These are phyloP conservation scores for Draba incana DNA, from an alignment of 345 rosid genomes.

Conservation along the genomic window DNA sequence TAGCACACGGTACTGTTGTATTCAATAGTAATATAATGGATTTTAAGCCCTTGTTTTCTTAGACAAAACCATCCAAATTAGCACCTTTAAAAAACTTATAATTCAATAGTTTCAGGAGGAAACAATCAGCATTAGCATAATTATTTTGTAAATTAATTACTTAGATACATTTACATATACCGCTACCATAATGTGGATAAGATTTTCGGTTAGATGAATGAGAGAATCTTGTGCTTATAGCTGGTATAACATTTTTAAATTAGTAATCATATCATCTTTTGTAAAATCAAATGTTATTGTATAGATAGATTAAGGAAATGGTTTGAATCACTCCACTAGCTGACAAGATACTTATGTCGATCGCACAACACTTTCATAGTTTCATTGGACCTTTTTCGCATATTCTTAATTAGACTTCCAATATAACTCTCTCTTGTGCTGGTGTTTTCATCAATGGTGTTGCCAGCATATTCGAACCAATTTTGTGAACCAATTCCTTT, in stretches of 20 bases:
- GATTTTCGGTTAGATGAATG: too few species aligned
- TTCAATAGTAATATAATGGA: not conserved
- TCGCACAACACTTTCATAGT: constrained; percentile 12
- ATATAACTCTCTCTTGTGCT: constrained; percentile 8
- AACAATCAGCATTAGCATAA: not conserved
- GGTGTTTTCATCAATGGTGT: constrained; percentile 15
- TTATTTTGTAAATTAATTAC: not conserved
- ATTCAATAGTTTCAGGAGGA: not conserved
- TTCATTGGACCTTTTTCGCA: constrained; percentile 4
- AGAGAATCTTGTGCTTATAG: too few species aligned
- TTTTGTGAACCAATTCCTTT: too few species aligned
- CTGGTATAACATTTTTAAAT: too few species aligned
- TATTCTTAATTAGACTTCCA: not conserved
- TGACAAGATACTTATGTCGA: too few species aligned
- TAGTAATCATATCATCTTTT: too few species aligned
- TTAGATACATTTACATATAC: too few species aligned
- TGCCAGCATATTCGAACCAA: constrained; percentile 4
- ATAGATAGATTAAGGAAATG: not conserved
- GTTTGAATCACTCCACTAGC: constrained; percentile 1
- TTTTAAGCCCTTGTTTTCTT: not conserved
- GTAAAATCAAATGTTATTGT: too few species aligned
- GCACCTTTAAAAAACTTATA: not conserved
- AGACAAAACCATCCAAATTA: not conserved
- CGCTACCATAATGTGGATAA: too few species aligned
- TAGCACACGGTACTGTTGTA: not conserved